These are phyloP conservation scores for Saturnispora sekii DNA, from an alignment of 805 yeast species.

Conservation along the genomic window DNA sequence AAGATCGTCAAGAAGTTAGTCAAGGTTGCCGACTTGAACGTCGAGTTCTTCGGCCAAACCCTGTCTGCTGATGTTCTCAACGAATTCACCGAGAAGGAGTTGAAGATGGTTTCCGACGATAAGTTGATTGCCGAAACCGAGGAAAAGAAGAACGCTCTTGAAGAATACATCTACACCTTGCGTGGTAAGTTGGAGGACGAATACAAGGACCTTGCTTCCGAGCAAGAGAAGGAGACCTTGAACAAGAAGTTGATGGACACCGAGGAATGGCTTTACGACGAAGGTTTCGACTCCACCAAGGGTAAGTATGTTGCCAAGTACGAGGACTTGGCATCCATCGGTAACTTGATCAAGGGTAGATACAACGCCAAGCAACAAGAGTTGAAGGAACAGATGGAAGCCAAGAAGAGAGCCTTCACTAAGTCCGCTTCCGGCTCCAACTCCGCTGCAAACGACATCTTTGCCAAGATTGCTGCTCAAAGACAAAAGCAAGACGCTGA, in stretches of 20 bases:
- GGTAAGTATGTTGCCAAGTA: slow-evolving; percentile 96
- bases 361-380: slow-evolving; percentile 92
- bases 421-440: not conserved
- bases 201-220: slow-evolving; percentile 80
- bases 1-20: slow-evolving; percentile 87
- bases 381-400: slow-evolving; percentile 78
- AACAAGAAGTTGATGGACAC: slow-evolving; percentile 66
- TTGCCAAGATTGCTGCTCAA: slow-evolving; percentile 74
- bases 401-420: slow-evolving; percentile 55
- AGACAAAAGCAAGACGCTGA: slow-evolving; percentile 32
- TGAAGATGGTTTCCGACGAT: slow-evolving; percentile 77
- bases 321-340: slow-evolving; percentile 91
- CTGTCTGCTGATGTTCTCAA: slow-evolving; percentile 48
- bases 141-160: slow-evolving; percentile 96
- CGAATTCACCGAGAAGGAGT: slow-evolving; percentile 70
- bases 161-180: slow-evolving; percentile 95
- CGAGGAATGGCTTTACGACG: slow-evolving; percentile 98
- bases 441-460: slow-evolving; percentile 24
- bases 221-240: slow-evolving; percentile 78
- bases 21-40: slow-evolving; percentile 71
- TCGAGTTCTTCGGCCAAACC: slow-evolving; percentile 53
- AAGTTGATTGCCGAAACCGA: slow-evolving; percentile 97
- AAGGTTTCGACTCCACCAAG: slow-evolving; percentile 92
- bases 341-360: slow-evolving; percentile 93
- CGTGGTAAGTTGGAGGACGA: slow-evolving; percentile 94